Evolutionary conservation across 2,329 filamentous ascomycete species (phyloP), one percentile per base, ranked within the genome.

Genomic region (Ascochyta pisi): DNA sequence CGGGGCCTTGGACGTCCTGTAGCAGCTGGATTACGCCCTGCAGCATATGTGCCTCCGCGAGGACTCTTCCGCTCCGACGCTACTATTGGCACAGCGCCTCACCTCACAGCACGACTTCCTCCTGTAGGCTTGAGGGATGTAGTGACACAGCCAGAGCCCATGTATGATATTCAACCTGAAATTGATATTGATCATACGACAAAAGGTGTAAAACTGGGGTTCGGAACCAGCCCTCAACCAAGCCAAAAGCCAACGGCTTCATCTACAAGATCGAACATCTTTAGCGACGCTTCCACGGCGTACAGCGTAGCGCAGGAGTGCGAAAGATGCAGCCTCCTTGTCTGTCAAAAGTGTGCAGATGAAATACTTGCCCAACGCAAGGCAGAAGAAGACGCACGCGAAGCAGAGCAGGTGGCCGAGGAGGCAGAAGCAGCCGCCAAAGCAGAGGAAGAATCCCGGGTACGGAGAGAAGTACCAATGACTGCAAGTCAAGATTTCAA

Each of bases 291-390:
- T 7, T 12, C 37, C 15, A 27, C 19, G 4, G 16, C 60, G 2
- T 66, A 67, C 35, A 71, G 61, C 50, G 56, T 70, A 24, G 70
- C 70, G 1, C 62, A 71, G 33, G 58, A 69, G 37, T 74, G 70
- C 31, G 2, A 23, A 1, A 15, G 16, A 4, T 73, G 71, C 49
- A 57, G 49, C 7, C 43, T 69, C 2, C 38, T 73, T 0, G 62
- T 72, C 1, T 74, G 71, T 46, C 45, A 49, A 1, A 37, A 53
- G 0, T 74, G 70, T 45, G 67, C 57, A 45, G 62, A 64, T 1
- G 37, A 44, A 3, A 27, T 50, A 6, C 22, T 45, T 6, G 22
- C 23, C 19, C 45, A 40, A 37, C 26, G 38, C 62, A 19, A 50
- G 38, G 35, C 26, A 43, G 13, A 43, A 33, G 29, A 24, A 46